Evolutionary conservation across 2,329 filamentous ascomycete species (phyloP).

Genomic region (Botrytis galanthina): DNA sequence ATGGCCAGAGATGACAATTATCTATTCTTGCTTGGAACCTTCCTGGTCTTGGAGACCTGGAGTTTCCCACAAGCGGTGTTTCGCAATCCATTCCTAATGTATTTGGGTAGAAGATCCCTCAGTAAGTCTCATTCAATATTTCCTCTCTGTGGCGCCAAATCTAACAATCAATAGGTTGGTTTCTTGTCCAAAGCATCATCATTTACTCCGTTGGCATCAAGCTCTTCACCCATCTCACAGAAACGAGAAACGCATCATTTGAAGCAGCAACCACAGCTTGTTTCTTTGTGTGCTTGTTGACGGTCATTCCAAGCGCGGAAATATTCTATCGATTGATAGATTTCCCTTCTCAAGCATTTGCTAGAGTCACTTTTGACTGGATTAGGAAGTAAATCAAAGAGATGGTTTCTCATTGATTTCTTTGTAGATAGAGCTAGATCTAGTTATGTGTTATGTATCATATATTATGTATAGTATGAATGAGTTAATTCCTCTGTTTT

Average conservation of each 20-base stretch:
- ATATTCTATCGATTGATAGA: conserved; percentile 26
- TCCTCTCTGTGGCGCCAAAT: neutral
- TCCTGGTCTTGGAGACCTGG: conserved; percentile 43
- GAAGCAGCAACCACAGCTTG: conserved; percentile 15
- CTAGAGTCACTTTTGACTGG: conserved; percentile 19
- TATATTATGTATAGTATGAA: neutral
- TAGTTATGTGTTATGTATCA: neutral
- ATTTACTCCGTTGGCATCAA: conserved; percentile 45
- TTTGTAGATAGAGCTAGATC: neutral
- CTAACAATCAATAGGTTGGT: conserved; percentile 39
- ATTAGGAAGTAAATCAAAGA: conserved; percentile 11
- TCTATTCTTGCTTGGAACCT: conserved; percentile 44
- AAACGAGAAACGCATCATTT: neutral
- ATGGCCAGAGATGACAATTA: conserved; percentile 46
- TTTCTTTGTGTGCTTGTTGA: conserved; percentile 19
- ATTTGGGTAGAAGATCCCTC: conserved; percentile 44
- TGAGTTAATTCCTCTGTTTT: neutral
- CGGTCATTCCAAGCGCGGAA: conserved; percentile 20
- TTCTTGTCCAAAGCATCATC: conserved; percentile 43
- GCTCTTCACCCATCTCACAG: conserved; percentile 29
- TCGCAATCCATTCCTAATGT: conserved; percentile 40
- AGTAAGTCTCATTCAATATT: conserved; percentile 39
- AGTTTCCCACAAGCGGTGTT: conserved; percentile 41
- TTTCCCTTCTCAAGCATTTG: conserved; percentile 22
- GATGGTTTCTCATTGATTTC: neutral